A percentile compares a stretch with the other conserved stretches of the same genome.
These are phyloP conservation scores for Cercospora sp. DNA, from an alignment of 2,329 filamentous ascomycete genomes.

Conservation along the genomic window DNA sequence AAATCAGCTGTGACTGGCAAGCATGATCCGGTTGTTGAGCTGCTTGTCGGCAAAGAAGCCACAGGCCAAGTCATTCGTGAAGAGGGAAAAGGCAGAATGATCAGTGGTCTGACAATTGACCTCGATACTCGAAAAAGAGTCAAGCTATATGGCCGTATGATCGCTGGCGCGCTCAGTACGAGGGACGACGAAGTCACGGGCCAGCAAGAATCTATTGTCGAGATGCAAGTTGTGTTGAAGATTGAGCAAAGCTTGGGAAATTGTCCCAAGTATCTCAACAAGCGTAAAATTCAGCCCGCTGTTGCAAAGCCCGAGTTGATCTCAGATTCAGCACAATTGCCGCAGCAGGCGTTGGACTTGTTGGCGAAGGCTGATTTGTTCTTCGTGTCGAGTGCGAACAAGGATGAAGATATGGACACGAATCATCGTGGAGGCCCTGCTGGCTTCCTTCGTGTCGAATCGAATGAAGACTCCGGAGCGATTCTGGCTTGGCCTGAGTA, in stretches of 20 bases:
- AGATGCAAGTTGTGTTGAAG: conserved; percentile 63
- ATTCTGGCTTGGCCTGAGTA: conserved; percentile 78
- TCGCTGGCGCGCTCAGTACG: conserved; percentile 59
- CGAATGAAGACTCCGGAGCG: conserved; percentile 50
- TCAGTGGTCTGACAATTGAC: conserved; percentile 64
- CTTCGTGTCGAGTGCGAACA: conserved; percentile 70
- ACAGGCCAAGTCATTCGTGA: conserved; percentile 48
- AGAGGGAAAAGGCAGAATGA: conserved; percentile 51
- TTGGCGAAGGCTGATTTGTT: conserved; percentile 69
- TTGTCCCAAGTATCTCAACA: conserved; percentile 85
- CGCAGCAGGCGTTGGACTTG: conserved; percentile 58
- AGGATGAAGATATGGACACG: conserved; percentile 70
- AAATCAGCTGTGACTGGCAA: conserved; percentile 59
- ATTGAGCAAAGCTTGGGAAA: conserved; percentile 75
- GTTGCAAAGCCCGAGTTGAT: conserved; percentile 56
- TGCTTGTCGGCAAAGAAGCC: conserved; percentile 55
- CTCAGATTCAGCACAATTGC: conserved; percentile 52
- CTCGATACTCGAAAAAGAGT: conserved; percentile 68
- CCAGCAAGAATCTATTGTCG: conserved; percentile 33
- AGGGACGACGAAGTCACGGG: conserved; percentile 38
- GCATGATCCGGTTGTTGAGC: conserved; percentile 69
- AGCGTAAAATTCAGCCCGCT: conserved; percentile 62
- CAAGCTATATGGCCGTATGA: conserved; percentile 70
- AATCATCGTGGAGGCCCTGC: conserved; percentile 75
- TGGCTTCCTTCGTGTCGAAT: conserved; percentile 71